Evolutionary conservation across 164 flowering plant species (phyloP), one percentile per base, ranked within the genome.

Genomic region (Houttuynia cordata): DNA sequence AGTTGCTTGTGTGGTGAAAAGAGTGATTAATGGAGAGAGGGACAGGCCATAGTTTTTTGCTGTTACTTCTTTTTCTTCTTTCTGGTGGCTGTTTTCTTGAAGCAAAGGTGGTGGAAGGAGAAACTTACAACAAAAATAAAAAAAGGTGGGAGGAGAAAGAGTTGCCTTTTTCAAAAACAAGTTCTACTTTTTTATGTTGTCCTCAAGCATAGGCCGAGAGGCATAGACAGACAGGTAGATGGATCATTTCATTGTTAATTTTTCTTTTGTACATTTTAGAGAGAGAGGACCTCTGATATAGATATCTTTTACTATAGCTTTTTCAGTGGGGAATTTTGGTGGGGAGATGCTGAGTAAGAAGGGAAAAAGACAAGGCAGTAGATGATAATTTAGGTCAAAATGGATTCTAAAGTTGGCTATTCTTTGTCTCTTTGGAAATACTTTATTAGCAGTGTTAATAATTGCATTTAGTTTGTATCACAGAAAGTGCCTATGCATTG

Each of bases 401-500:
- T 49, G 56, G 58, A 68, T 59, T 47, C 59, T 30, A 42, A 59
- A 68, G 67, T 45, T 63, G 59, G 58, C 47, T 47, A 51, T 59
- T 58, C 57, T 59, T 51, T 50, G 55, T 24, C 49, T 37, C 39
- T 52, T 53, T 23, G 51, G 41, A 53, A 19, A 19, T 51, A 23
- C 24, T 61, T 20, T 17, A 53, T 63, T 63, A 17, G 23, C 21
- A 45, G 49, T 45, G 49, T 17, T 45, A 8, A 17, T 45, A 45
- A 41, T 63, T 56, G 42, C 24, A n/a, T 69, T 47, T 60, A 24
- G 22, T 50, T 60, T 50, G 24, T 61, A 51, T 57, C 47, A 61
- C 51, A 40, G 55, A 41, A 25, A 70, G 50, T 70, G 65, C 64
- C 57, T 49, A n/a, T 70, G 72, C 58, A 57, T 61, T 65, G 68